These are phyloP conservation scores for Emergomyces pasteurianus DNA, from an alignment of 2,329 filamentous ascomycete genomes.

Conservation along the genomic window DNA sequence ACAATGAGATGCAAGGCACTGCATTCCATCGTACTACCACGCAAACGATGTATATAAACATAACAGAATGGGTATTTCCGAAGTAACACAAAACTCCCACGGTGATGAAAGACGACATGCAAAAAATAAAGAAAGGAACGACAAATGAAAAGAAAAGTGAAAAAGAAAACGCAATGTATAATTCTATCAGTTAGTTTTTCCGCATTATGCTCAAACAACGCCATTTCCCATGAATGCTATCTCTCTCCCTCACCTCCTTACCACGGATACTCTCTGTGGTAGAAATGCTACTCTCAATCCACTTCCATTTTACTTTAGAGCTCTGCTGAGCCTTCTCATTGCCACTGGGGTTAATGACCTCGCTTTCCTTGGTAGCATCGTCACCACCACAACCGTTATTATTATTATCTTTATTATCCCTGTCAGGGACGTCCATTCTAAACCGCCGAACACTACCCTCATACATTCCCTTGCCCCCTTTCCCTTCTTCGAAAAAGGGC, in stretches of 20 bases:
- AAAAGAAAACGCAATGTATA: background rate
- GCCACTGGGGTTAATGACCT: background rate
- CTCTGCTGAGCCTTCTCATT: background rate
- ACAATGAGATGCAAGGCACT: background rate
- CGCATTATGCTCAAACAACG: background rate
- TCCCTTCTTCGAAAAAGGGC: constrained; percentile 32
- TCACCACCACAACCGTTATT: background rate
- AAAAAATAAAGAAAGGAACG: background rate
- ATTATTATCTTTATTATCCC: background rate
- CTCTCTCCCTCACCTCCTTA: background rate
- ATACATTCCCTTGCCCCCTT: constrained; percentile 25
- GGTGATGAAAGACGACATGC: background rate
- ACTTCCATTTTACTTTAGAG: background rate
- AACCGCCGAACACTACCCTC: constrained; percentile 36
- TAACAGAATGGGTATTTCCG: background rate
- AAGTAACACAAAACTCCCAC: background rate
- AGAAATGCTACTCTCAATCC: constrained; percentile 2
- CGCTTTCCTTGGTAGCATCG: background rate
- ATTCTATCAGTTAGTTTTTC: background rate
- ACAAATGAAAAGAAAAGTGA: background rate
- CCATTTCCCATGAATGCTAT: background rate
- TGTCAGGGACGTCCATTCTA: constrained; percentile 32
- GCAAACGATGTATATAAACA: background rate
- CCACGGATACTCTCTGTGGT: background rate
- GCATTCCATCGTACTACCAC: background rate